phyloP scores from a whole-genome alignment of 495 filamentous ascomycete genomes.

The Neurospora intermedia region DNA sequence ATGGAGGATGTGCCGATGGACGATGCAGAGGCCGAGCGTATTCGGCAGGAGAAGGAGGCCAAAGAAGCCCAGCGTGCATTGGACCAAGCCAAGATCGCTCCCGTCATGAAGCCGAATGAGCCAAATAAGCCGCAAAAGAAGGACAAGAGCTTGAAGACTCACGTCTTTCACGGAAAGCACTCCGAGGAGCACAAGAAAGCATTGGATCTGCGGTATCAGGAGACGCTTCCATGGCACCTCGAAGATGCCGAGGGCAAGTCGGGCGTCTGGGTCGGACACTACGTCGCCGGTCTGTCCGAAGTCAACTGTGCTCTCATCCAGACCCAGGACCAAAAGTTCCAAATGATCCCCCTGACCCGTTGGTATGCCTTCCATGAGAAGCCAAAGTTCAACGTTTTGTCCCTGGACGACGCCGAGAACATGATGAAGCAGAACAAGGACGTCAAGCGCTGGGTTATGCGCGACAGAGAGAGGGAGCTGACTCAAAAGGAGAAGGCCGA shows the following conservation, averaged over 20 bases:
- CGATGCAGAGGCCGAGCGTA: conserved; percentile 63
- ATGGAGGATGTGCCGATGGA: conserved; percentile 34
- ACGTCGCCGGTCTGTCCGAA: conserved; percentile 74
- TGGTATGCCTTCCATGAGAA: conserved; percentile 89
- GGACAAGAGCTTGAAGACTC: conserved; percentile 70
- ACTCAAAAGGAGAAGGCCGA: conserved; percentile 40
- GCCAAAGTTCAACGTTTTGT: conserved; percentile 68
- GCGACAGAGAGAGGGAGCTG: conserved; percentile 44
- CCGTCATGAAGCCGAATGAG: conserved; percentile 40
- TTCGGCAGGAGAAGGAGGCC: conserved; percentile 53
- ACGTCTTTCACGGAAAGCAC: conserved; percentile 38
- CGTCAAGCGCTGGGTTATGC: conserved; percentile 62
- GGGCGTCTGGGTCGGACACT: conserved; percentile 80
- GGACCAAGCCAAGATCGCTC: conserved; percentile 82
- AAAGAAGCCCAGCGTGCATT: conserved; percentile 72
- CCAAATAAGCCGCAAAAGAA: conserved; percentile 50
- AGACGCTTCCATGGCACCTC: conserved; percentile 89
- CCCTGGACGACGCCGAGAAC: conserved; percentile 76
- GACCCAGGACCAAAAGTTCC: conserved; percentile 50
- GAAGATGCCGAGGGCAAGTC: conserved; percentile 90
- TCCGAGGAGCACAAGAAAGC: conserved; percentile 69
- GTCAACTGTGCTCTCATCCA: conserved; percentile 63
- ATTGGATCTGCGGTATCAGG: conserved; percentile 79
- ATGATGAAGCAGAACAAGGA: conserved; percentile 46
- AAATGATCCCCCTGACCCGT: conserved; percentile 84